Conservation (phyloP, 495 filamentous ascomycete species). For the Penicillium coffeae region DNA sequence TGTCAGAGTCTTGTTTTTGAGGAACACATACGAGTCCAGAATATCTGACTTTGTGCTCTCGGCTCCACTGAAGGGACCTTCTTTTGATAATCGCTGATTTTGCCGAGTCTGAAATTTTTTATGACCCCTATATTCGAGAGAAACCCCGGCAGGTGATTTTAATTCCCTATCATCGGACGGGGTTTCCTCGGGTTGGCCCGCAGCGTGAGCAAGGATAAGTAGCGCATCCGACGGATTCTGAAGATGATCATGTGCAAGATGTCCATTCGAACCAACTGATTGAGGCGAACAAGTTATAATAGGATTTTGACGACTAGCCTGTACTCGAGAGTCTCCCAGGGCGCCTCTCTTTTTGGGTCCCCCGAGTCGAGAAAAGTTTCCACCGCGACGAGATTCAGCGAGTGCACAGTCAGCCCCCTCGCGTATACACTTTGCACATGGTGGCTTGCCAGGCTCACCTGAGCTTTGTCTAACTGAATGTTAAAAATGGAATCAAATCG, state of each 20-base stretch:
- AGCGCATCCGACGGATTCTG: constrained; percentile 11
- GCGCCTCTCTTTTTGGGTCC: not conserved
- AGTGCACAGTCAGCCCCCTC: constrained; percentile 8
- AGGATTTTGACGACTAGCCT: too few species aligned
- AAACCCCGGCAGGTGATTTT: too few species aligned
- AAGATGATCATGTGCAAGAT: not conserved
- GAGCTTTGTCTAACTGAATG: not conserved
- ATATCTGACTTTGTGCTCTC: too few species aligned
- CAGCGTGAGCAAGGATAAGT: constrained; percentile 7
- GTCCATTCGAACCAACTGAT: not conserved
- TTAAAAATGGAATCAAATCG: not conserved
- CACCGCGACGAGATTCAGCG: constrained; percentile 8
- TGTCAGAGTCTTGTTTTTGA: too few species aligned
- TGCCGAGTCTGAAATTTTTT: too few species aligned
- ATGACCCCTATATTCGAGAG: too few species aligned
- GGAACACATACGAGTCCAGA: too few species aligned
- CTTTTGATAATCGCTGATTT: not conserved
- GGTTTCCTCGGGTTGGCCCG: too few species aligned
- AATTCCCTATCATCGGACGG: too few species aligned
- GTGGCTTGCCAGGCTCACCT: not conserved
- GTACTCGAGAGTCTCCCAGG: not conserved
- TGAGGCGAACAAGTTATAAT: too few species aligned
- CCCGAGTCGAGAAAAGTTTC: constrained; percentile 11
- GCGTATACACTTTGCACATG: constrained; percentile 6
- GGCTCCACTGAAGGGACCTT: too few species aligned